phyloP scores from a whole-genome alignment of 148 eudicot species.

The Salicornia ramosissima region DNA sequence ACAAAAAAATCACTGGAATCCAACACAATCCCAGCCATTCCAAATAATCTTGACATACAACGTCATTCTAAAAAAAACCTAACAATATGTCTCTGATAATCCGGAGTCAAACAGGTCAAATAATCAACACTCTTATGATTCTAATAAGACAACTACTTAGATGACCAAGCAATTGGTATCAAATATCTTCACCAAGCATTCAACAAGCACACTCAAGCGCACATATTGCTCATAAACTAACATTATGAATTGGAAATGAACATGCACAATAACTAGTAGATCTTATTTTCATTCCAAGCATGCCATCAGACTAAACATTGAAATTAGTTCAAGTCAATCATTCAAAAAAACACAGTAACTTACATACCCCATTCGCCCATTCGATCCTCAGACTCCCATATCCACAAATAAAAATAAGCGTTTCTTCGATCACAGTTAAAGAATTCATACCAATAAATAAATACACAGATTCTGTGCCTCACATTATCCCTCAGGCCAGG shows the following conservation, averaged over 20 bases:
- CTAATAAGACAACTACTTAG: neutral
- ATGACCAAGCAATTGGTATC: too few species aligned
- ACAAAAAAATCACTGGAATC: neutral
- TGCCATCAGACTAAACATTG: neutral
- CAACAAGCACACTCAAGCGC: neutral
- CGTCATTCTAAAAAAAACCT: neutral
- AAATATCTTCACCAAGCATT: too few species aligned
- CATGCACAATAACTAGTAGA: neutral
- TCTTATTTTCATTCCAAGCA: neutral
- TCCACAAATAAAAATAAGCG: constrained; percentile 2
- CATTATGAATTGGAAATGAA: neutral
- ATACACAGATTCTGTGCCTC: neutral
- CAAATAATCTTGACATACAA: neutral
- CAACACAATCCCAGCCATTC: neutral
- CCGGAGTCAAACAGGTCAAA: neutral
- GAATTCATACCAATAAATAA: neutral
- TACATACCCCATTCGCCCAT: neutral
- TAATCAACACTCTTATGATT: neutral
- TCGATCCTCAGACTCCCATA: constrained; percentile 5
- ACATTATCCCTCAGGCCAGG: neutral
- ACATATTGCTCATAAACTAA: neutral
- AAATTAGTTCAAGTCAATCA: neutral
- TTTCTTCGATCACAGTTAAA: neutral
- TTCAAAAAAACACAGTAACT: neutral
- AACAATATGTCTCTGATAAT: neutral